Conservation (phyloP, 2,329 filamentous ascomycete species). For the Colletotrichum siamense region DNA sequence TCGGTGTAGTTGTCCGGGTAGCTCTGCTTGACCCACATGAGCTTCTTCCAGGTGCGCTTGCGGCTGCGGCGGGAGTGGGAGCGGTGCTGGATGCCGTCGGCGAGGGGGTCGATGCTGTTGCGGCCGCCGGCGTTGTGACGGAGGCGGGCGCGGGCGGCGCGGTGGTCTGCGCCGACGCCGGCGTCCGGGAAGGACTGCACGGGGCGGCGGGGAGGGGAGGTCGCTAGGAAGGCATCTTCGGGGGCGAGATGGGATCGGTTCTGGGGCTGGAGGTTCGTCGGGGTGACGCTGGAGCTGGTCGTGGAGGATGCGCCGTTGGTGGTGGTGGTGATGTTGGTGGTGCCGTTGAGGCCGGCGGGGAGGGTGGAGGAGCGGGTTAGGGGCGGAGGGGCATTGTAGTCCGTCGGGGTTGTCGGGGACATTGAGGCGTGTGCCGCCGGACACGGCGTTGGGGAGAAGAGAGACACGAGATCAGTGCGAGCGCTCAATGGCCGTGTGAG, state of each 20-base stretch:
- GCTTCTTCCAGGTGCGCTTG: slow-evolving; percentile 87
- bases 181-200: slow-evolving; percentile 29
- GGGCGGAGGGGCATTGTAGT: slow-evolving; percentile 22
- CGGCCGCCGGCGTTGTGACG: slow-evolving; percentile 23
- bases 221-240: slow-evolving; percentile 78
- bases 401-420: slow-evolving; percentile 21
- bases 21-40: slow-evolving; percentile 97
- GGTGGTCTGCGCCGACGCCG: slow-evolving; percentile 26
- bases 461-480: not conserved
- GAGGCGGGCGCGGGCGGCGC: slow-evolving; percentile 8
- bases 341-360: slow-evolving; percentile 34
- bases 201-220: slow-evolving; percentile 64
- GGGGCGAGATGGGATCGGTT: slow-evolving; percentile 78
- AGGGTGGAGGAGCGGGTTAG: slow-evolving; percentile 46
- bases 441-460: not conserved
- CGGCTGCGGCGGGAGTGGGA: slow-evolving; percentile 71
- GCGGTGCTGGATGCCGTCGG: slow-evolving; percentile 52
- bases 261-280: slow-evolving; percentile 35
- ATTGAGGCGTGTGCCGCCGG: not conserved
- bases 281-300: not conserved
- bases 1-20: slow-evolving; percentile 99
- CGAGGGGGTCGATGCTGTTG: not conserved
- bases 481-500: not conserved
- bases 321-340: slow-evolving; percentile 30
- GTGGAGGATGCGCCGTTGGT: slow-evolving; percentile 27